Percentiles rank a stretch among this genome's conserved stretches.
Evolutionary conservation across 805 yeast species (phyloP).

Genomic region (Yamadazyma kitorensis): DNA sequence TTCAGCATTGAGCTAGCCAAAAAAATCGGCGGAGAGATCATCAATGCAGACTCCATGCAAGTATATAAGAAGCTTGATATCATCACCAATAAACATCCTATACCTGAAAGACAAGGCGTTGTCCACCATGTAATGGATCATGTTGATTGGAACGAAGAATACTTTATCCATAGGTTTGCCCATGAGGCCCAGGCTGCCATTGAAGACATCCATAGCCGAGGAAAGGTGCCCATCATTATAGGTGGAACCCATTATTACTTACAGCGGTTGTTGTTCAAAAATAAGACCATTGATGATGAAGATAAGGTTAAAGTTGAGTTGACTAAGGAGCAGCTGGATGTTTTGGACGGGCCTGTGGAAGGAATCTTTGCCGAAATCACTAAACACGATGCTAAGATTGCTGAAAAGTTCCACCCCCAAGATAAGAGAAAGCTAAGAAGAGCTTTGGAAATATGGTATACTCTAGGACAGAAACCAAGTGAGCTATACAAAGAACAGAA

Average conservation of each 20-base stretch:
- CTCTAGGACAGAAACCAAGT: constrained; percentile 67
- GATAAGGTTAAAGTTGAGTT: constrained; percentile 23
- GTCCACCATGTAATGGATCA: constrained; percentile 89
- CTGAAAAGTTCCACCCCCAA: constrained; percentile 86
- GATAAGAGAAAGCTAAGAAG: constrained; percentile 76
- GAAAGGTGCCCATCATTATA: constrained; percentile 80
- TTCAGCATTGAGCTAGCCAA: constrained; percentile 77
- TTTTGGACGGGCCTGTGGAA: constrained; percentile 58
- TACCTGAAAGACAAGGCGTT: constrained; percentile 68
- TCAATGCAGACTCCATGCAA: constrained; percentile 98
- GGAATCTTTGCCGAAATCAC: constrained; percentile 46
- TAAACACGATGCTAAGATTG: constrained; percentile 65
- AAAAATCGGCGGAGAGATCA: constrained; percentile 77
- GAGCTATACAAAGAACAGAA: constrained; percentile 65
- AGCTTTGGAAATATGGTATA: constrained; percentile 74
- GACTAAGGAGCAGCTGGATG: constrained; percentile 24
- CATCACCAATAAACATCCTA: constrained; percentile 91
- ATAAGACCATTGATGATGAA: constrained; percentile 53
- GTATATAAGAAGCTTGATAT: constrained; percentile 71
- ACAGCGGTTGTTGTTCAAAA: constrained; percentile 70
- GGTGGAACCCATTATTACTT: constrained; percentile 97
- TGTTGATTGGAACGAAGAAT: constrained; percentile 75
- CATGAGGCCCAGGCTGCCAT: constrained; percentile 65
- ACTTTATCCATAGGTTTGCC: constrained; percentile 75
- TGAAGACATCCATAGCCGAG: constrained; percentile 59